Evolutionary conservation across 768 basidiomycete species (phyloP).

Genomic region (Tephrocybe sp.): DNA sequence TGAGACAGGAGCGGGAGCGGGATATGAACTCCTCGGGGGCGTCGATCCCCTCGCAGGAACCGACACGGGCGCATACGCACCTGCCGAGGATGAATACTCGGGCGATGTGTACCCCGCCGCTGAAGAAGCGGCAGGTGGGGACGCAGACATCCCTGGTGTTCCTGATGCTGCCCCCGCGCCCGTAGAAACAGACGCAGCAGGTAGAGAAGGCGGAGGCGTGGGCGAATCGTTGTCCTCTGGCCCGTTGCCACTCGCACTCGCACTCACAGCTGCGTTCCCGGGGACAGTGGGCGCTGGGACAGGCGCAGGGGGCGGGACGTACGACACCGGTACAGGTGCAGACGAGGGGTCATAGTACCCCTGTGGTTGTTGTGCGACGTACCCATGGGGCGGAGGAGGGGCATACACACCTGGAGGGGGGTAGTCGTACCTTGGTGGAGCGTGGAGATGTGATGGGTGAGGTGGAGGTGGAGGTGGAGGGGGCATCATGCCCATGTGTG

Average conservation of each 20-base stretch:
- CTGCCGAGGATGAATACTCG: not conserved
- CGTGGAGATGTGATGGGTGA: not conserved
- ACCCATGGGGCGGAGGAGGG: not conserved
- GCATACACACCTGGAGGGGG: not conserved
- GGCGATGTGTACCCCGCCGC: not conserved
- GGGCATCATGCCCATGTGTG: slow-evolving; percentile 1
- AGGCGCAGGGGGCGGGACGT: not conserved
- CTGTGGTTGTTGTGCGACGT: not conserved
- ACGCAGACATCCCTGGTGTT: too few relatives aligned
- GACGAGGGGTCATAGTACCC: slow-evolving; percentile 4
- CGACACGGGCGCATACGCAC: not conserved
- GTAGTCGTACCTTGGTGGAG: slow-evolving; percentile 5
- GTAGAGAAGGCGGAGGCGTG: not conserved
- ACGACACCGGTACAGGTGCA: not conserved
- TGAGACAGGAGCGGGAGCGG: not conserved
- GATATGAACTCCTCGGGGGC: not conserved
- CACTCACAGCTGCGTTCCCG: not conserved
- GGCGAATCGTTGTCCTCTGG: not conserved
- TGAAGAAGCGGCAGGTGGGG: too few relatives aligned
- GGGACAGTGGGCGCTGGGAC: not conserved
- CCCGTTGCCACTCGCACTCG: not conserved
- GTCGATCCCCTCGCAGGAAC: not conserved
- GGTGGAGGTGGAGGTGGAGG: not conserved
- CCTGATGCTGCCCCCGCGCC: too few relatives aligned
- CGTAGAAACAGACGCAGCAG: too few relatives aligned